Base-by-base conservation (phyloP, 768 basidiomycete genomes). In the Mycena amicta region DNA sequence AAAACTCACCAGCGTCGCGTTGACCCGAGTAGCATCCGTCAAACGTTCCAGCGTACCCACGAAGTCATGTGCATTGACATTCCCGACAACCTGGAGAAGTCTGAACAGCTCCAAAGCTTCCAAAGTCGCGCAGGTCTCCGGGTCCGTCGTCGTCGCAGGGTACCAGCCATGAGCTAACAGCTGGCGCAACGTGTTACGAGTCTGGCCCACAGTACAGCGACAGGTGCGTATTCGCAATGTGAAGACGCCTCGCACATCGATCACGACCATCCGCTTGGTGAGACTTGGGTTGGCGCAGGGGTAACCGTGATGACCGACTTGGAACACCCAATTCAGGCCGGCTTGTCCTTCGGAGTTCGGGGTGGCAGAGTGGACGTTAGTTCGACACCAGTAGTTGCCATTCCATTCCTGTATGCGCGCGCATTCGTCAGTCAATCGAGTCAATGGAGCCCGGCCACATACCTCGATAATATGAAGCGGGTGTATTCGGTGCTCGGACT, bases 301-400 rank as follows among this genome's bases (percentile, higher is more conserved):
- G 2, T 47, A 30, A 1, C 53, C 58, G 28, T 41, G 39, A 27
- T 60, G 58, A 13, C 58, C 58, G n/a, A 60, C 13, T 50, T 60
- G 58, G 29, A 56, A 60, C 3, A 46, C 31, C 5, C 49, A 23
- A 11, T 33, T 53, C 4, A 54, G 30, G 6, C 16, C 45, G 4
- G 4, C 22, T 18, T 37, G 33, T 8, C 43, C 43, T 16, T 45
- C 43, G 43, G 6, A 37, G 18, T 37, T 37, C 11, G 33, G 33
- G 11, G 18, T 8, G 11, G 18, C 33, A 8, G 33, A 37, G 20
- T 45, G 26, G 4, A 60, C 45, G 25, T n/a, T 33, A 2, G 26
- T 27, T 3, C n/a, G 5, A 2, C 4, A n/a, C 58, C 58, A 60
- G 39, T 5, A 60, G 3, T n/a, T 12, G 5, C 58, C 53, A 31